Base-by-base conservation (phyloP, 768 basidiomycete genomes). In the Gyrodon lividus region DNA sequence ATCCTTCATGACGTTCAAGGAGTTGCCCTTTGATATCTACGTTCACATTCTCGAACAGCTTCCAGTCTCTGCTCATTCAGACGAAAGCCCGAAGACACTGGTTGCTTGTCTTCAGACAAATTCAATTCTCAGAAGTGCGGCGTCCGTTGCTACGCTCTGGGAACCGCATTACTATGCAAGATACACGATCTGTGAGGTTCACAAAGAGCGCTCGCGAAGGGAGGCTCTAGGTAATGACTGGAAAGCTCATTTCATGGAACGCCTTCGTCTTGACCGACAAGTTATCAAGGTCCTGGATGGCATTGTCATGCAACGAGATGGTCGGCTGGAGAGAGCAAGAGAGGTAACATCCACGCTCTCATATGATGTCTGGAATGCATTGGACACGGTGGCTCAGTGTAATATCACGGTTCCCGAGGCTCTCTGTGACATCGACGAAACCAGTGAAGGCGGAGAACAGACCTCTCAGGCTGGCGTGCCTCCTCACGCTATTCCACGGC, bases 361-460 rank as follows among this genome's bases (percentile, higher is more conserved):
- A 10, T 74, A 79, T 54, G 84, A 85, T 52, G 73, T 77, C 34
- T 85, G 80, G 80, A 78, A 84, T 59, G 75, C 63, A 16, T 60
- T 85, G 48, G 70, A 76, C 17, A 56, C 72, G 13, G 74, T 77
- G 57, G 60, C 69, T 24, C 58, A 64, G 19, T 66, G 69, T 16
- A 61, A 74, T 20, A 44, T 76, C 30, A n/a, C n/a, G n/a, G n/a
- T n/a, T n/a, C 74, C 77, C 0, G 50, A 57, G 30, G 55, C 59
- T 42, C 64, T 74, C 44, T 44, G 50, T 42, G 58, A 52, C 26
- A 16, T 63, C 59, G 50, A 50, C 14, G 55, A 17, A 26, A 26
- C 14, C 23, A 44, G 43, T 40, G 37, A 30, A 22, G 31, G 35
- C 28, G 24, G 35, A 35, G 48, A 43, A 24, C 51, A 61, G 17